These are phyloP conservation scores for Pugionium cornutum DNA, from an alignment of 345 rosid species.

Conservation along the genomic window DNA sequence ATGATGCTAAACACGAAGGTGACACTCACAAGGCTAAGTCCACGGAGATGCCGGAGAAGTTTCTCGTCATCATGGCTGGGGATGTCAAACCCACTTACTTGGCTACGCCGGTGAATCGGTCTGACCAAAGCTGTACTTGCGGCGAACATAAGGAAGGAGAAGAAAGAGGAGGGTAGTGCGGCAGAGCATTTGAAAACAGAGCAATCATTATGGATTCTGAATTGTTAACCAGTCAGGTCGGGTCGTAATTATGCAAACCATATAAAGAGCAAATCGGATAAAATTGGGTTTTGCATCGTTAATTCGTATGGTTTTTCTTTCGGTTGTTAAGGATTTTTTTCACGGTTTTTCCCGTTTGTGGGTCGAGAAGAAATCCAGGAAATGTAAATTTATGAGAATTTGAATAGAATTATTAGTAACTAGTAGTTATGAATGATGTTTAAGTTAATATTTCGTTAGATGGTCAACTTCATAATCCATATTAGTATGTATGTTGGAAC, in stretches of 20 bases:
- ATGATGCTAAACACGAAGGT: slow-evolving; percentile 36
- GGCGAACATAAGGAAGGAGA: slow-evolving; percentile 39
- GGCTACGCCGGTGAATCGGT: slow-evolving; percentile 56
- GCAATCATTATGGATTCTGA: not conserved
- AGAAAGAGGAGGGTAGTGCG: slow-evolving; percentile 10
- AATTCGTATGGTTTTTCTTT: not conserved
- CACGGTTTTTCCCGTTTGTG: not conserved
- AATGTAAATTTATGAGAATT: not conserved
- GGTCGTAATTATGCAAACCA: not conserved
- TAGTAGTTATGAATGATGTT: not conserved
- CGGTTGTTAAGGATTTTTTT: not conserved
- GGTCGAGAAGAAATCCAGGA: not conserved
- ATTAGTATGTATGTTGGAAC: not conserved
- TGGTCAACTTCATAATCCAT: not conserved
- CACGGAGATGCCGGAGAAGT: slow-evolving; percentile 52
- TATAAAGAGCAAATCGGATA: not conserved
- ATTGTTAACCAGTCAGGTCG: not conserved
- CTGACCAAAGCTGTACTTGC: slow-evolving; percentile 43
- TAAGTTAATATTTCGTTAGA: not conserved
- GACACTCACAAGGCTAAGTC: slow-evolving; percentile 21
- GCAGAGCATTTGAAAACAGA: slow-evolving; percentile 15
- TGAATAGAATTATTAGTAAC: slow-evolving; percentile 10
- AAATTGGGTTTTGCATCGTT: not conserved
- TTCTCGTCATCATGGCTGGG: slow-evolving; percentile 87
- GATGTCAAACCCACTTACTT: slow-evolving; percentile 62